Percentiles rank a stretch among this genome's conserved stretches.
These are phyloP conservation scores for Seiridium unicorne DNA, from an alignment of 2,329 filamentous ascomycete species.

Conservation along the genomic window DNA sequence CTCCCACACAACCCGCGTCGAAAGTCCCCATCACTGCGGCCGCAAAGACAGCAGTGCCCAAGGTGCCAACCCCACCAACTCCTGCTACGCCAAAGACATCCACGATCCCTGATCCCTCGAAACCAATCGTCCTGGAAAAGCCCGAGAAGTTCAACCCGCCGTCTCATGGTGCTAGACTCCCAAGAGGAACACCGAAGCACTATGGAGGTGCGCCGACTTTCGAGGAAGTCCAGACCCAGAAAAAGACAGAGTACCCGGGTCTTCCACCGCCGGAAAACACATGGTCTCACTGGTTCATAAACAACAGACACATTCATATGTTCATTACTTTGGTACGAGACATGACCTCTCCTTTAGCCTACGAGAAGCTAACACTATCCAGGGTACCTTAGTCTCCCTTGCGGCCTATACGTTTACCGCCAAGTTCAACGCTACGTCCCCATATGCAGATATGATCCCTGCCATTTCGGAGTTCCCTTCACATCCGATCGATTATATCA, in stretches of 20 bases:
- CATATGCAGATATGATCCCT: constrained; percentile 77
- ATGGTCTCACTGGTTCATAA: constrained; percentile 81
- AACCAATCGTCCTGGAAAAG: constrained; percentile 75
- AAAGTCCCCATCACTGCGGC: neutral
- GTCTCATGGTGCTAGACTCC: constrained; percentile 75
- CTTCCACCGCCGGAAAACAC: constrained; percentile 84
- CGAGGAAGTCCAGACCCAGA: constrained; percentile 65
- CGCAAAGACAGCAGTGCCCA: constrained; percentile 9
- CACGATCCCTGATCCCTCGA: constrained; percentile 33
- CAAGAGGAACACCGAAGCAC: constrained; percentile 54
- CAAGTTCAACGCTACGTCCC: constrained; percentile 77
- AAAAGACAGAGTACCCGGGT: constrained; percentile 75
- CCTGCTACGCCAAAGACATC: constrained; percentile 10
- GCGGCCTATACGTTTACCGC: constrained; percentile 71
- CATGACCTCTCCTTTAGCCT: neutral
- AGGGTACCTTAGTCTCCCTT: constrained; percentile 68
- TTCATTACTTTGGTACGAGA: constrained; percentile 75
- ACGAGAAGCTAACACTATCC: constrained; percentile 5
- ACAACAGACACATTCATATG: constrained; percentile 72
- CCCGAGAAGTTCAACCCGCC: constrained; percentile 89
- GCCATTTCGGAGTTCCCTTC: constrained; percentile 64
- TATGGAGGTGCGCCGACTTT: constrained; percentile 73
- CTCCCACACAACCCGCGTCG: neutral
- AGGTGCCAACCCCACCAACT: neutral
- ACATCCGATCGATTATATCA: constrained; percentile 67